Conservation (phyloP, 2,329 filamentous ascomycete genomes). For the Claviceps sp. region DNA sequence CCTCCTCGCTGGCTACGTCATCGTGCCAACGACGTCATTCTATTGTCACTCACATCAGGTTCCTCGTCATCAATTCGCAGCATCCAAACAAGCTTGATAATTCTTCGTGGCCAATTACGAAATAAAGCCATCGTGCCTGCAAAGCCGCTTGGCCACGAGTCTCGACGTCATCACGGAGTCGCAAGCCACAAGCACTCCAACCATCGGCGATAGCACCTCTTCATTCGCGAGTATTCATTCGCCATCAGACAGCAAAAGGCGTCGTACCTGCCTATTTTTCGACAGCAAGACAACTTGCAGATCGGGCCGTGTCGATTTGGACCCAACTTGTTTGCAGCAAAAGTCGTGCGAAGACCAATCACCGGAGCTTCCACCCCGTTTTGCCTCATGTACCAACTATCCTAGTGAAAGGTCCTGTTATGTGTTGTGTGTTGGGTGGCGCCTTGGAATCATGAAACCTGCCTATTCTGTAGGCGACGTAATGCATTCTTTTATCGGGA, state of each 20-base stretch:
- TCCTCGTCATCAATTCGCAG: too few species aligned
- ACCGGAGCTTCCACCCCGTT: constrained; percentile 3
- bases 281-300: neutral
- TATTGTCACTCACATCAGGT: neutral
- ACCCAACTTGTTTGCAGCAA: neutral
- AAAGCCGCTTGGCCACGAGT: neutral
- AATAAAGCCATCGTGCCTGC: neutral
- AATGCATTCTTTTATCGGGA: neutral
- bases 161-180: neutral
- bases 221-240: too few species aligned
- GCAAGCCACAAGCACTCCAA: neutral
- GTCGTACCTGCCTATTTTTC: too few species aligned
- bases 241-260: too few species aligned
- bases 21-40: neutral
- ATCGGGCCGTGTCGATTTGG: neutral
- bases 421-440: too few species aligned
- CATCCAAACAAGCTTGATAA: too few species aligned
- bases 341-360: neutral
- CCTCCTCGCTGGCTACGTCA: neutral
- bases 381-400: neutral
- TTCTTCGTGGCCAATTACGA: neutral
- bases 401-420: too few species aligned
- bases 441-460: neutral
- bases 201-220: too few species aligned
- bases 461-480: constrained; percentile 1